Evolutionary conservation across 371 early-diverging fungal species (phyloP).

Genomic region (Circinella minor): DNA sequence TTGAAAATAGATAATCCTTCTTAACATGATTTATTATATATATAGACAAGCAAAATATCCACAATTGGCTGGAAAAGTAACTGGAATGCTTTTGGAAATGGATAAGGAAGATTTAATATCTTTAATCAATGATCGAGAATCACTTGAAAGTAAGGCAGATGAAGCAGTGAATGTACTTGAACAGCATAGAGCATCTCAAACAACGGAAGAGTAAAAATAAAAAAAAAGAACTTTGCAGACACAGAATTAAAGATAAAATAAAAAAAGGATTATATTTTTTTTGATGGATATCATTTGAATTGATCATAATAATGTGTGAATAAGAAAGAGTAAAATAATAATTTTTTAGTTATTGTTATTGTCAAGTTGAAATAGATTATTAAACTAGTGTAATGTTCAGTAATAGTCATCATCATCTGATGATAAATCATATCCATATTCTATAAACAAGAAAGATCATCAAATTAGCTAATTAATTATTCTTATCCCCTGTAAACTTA

Average conservation of each 20-base stretch:
- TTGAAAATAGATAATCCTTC: too few species aligned
- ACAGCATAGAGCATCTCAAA: constrained; percentile 34
- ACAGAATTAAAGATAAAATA: too few species aligned
- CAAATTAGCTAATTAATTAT: too few species aligned
- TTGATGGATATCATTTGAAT: too few species aligned
- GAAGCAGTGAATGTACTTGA: constrained; percentile 37
- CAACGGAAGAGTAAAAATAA: constrained; percentile 31
- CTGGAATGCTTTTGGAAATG: constrained; percentile 98
- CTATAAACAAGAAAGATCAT: neutral
- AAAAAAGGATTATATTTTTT: too few species aligned
- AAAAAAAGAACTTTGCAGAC: too few species aligned
- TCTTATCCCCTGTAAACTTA: neutral
- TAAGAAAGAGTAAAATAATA: too few species aligned
- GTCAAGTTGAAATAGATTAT: too few species aligned
- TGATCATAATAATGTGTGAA: too few species aligned
- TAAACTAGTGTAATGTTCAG: too few species aligned
- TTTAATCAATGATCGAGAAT: constrained; percentile 77
- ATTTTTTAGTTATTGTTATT: too few species aligned
- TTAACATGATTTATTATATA: neutral
- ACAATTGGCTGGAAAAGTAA: constrained; percentile 91
- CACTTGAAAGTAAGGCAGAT: constrained; percentile 53
- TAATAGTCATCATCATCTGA: constrained; percentile 13
- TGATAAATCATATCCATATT: constrained; percentile 12
- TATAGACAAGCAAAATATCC: constrained; percentile 58
- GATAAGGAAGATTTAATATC: constrained; percentile 87